Conservation (phyloP, 768 basidiomycete species). For the Tulasnella sp. region DNA sequence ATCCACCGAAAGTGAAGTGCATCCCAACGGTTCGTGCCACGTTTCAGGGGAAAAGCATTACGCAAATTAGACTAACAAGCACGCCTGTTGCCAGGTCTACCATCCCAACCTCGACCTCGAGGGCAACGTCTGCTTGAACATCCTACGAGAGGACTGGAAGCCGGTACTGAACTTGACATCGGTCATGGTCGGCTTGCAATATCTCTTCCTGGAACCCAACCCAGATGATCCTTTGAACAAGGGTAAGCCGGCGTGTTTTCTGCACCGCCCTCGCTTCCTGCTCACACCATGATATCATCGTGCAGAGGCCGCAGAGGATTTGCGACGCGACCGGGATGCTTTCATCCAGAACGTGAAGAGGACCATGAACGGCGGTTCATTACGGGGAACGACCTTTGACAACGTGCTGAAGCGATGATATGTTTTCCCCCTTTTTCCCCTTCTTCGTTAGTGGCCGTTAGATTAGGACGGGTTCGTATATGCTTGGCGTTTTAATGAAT, state of each 20-base stretch:
- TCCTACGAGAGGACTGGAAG: conserved; percentile 99
- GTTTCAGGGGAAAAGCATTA: neutral
- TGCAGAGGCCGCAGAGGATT: conserved; percentile 91
- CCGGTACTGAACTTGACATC: conserved; percentile 96
- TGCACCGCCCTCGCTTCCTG: conserved; percentile 21
- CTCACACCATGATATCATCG: conserved; percentile 31
- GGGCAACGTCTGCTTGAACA: conserved; percentile 97
- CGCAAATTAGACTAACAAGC: conserved; percentile 6
- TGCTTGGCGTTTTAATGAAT: neutral
- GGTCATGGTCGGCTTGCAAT: conserved; percentile 97
- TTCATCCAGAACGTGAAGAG: conserved; percentile 82
- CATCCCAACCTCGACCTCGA: conserved; percentile 98
- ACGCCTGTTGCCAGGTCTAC: conserved; percentile 68
- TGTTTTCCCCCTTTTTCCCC: no score
- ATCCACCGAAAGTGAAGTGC: conserved; percentile 98
- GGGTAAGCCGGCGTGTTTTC: conserved; percentile 51
- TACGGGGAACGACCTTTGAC: conserved; percentile 79
- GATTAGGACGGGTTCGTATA: neutral
- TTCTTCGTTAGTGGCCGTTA: neutral
- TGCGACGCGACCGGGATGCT: conserved; percentile 79
- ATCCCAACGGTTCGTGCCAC: conserved; percentile 69
- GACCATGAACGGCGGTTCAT: conserved; percentile 75
- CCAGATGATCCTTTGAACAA: conserved; percentile 99
- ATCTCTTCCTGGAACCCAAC: conserved; percentile 97
- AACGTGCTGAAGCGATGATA: conserved; percentile 47